Percentiles rank a stretch among this genome's conserved stretches.
Evolutionary conservation across 1,139 yeast genomes (phyloP).

Genomic region (Fermentozyma sake): DNA sequence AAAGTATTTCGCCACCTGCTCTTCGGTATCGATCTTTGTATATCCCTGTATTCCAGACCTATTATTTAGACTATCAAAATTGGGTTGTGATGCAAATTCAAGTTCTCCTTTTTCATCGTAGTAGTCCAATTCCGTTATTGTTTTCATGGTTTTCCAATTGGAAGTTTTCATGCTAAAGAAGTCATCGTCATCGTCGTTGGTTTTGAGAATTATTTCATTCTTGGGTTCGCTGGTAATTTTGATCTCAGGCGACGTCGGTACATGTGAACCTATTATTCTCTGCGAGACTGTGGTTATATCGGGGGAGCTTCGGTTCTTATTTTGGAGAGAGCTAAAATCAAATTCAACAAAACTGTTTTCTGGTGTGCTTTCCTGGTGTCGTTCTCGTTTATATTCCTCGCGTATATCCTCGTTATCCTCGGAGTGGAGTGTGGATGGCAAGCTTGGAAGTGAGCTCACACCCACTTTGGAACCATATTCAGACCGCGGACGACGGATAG

Average conservation of each 20-base stretch:
- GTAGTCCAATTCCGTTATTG: conserved; percentile 46
- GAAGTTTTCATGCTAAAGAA: conserved; percentile 10
- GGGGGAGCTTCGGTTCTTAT: conserved; percentile 1
- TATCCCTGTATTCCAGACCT: conserved; percentile 51
- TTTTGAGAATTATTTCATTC: no score
- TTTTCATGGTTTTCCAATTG: conserved; percentile 54
- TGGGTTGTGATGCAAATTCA: conserved; percentile 22
- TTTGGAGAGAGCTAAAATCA: conserved; percentile 18
- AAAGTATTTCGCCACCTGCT: conserved; percentile 74
- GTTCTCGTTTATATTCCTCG: background rate
- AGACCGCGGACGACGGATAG: conserved; percentile 1
- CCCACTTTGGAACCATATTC: conserved; percentile 15
- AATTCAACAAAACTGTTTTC: conserved; percentile 29
- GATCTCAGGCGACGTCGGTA: no score
- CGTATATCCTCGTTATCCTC: background rate
- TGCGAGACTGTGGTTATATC: no score
- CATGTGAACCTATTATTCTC: conserved; percentile 8
- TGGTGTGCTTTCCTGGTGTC: conserved; percentile 1
- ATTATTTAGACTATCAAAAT: conserved; percentile 19
- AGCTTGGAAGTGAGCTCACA: conserved; percentile 16
- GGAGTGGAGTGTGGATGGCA: conserved; percentile 8
- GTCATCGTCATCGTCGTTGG: conserved; percentile 2
- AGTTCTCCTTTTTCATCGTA: conserved; percentile 51
- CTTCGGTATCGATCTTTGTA: conserved; percentile 84
- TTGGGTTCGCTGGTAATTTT: no score